A percentile compares a stretch with the other conserved stretches of the same genome.
phyloP scores from a whole-genome alignment of 2,329 filamentous ascomycete genomes.

The Ophiostoma himal-ulmi region DNA sequence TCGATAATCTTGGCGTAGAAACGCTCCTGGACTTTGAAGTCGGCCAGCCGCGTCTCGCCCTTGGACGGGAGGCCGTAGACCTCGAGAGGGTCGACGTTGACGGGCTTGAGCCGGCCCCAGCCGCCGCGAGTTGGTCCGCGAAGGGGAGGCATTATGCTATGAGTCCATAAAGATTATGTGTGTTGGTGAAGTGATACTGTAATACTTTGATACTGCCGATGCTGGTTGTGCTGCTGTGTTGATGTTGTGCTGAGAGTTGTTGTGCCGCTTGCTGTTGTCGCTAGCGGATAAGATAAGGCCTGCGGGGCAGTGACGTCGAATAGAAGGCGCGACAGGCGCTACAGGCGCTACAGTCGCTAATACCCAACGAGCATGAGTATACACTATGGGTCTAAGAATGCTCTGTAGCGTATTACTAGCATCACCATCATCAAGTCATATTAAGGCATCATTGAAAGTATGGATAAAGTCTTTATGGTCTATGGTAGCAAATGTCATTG shows the following conservation, averaged over 20 bases:
- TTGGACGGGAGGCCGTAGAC: constrained; percentile 82
- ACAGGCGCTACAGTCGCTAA: neutral
- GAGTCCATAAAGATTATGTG: constrained; percentile 18
- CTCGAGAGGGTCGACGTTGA: constrained; percentile 70
- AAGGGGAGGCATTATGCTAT: constrained; percentile 25
- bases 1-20: constrained; percentile 86
- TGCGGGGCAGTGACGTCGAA: constrained; percentile 12
- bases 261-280: neutral
- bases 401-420: neutral
- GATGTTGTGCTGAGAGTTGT: neutral
- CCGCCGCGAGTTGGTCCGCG: constrained; percentile 44
- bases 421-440: neutral
- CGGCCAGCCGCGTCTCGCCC: constrained; percentile 76
- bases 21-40: constrained; percentile 70
- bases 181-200: neutral
- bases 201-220: neutral
- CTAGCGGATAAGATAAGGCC: constrained; percentile 6
- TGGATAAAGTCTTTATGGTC: neutral
- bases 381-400: neutral
- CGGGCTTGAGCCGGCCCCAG: constrained; percentile 68
- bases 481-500: neutral
- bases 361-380: neutral
- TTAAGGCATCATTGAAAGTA: no score
- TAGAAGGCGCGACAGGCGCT: neutral
- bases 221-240: neutral